These are phyloP conservation scores for Fusarium sp. DNA, from an alignment of 2,329 filamentous ascomycete species.

Conservation along the genomic window DNA sequence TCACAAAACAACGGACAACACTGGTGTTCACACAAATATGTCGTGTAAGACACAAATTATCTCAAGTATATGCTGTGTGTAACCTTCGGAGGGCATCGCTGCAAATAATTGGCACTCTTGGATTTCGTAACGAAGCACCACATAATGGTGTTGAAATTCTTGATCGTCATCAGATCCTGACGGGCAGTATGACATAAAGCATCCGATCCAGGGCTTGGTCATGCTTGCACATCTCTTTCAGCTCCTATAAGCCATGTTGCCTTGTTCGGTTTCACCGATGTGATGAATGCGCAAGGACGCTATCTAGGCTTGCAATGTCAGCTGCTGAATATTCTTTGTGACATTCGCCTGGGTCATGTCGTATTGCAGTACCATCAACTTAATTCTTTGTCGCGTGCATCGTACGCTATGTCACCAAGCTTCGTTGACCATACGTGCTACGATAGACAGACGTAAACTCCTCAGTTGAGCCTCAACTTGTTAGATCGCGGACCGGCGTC, in stretches of 20 bases:
- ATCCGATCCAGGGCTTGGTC: neutral
- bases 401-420: neutral
- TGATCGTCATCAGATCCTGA: neutral
- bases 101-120: neutral
- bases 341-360: neutral
- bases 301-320: neutral
- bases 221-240: neutral
- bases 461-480: neutral
- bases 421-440: neutral
- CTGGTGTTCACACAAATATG: neutral
- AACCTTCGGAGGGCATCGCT: neutral
- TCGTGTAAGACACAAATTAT: neutral
- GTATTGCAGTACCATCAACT: neutral
- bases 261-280: neutral
- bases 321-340: neutral
- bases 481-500: neutral
- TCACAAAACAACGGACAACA: neutral
- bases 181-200: neutral
- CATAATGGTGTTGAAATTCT: neutral
- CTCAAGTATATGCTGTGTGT: neutral
- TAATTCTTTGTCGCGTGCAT: neutral
- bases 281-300: neutral
- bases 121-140: neutral
- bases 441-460: neutral
- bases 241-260: slow-evolving; percentile 2